Conservation (phyloP, 2,329 filamentous ascomycete species). For the Trichoderma atrobrunneum region DNA sequence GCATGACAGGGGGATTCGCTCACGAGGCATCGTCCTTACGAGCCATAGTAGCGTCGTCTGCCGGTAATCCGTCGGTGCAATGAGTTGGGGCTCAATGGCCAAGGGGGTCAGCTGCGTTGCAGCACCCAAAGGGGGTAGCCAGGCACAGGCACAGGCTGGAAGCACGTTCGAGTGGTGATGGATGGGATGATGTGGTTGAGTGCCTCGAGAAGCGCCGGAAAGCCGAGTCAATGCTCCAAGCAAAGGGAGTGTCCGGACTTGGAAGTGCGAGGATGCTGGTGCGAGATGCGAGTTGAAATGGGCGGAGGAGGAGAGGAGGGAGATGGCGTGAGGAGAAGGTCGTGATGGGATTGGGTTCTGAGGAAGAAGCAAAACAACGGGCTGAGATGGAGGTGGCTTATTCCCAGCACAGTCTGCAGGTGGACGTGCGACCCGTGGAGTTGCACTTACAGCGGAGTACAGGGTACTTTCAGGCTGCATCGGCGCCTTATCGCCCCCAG, state of each 20-base stretch:
- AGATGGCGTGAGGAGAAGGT: constrained; percentile 15
- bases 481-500: not conserved
- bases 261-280: not conserved
- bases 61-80: not conserved
- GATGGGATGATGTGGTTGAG: not conserved
- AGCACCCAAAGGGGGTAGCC: constrained; percentile 18
- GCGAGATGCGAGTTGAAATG: not conserved
- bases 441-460: not conserved
- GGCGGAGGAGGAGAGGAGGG: not conserved
- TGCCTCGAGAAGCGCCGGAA: not conserved
- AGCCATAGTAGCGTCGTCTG: constrained; percentile 43
- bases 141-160: not conserved
- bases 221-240: not conserved
- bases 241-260: not conserved
- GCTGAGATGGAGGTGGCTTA: constrained; percentile 15
- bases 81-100: not conserved
- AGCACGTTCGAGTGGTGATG: not conserved
- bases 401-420: not conserved
- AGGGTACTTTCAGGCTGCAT: not conserved
- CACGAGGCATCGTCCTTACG: constrained; percentile 54
- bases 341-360: constrained; percentile 15
- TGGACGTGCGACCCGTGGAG: not conserved
- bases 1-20: constrained; percentile 25
- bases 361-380: constrained; percentile 15
- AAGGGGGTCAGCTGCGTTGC: constrained; percentile 7